These are phyloP conservation scores for Evernia prunastri DNA, from an alignment of 495 filamentous ascomycete genomes.

Conservation along the genomic window DNA sequence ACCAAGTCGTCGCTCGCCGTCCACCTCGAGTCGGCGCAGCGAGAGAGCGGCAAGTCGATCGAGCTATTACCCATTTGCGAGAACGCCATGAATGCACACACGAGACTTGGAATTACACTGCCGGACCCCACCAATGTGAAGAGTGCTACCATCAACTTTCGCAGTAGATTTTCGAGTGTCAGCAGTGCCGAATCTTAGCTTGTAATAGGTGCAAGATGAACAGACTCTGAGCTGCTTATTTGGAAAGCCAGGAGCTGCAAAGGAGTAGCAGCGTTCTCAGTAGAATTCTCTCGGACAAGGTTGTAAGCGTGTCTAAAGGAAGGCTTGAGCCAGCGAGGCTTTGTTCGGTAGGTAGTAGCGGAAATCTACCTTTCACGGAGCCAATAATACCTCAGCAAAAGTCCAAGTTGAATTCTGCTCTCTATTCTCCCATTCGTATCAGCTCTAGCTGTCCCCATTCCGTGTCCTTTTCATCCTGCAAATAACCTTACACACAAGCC, in stretches of 20 bases:
- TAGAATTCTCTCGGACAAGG: too few relatives aligned
- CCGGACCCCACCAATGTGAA: constrained; percentile 28
- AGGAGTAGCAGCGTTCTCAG: too few relatives aligned
- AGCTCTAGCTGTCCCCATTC: too few relatives aligned
- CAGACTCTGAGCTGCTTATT: constrained; percentile 21
- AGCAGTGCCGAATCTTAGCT: constrained; percentile 27
- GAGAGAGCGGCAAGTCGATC: constrained; percentile 11
- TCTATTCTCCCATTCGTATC: too few relatives aligned
- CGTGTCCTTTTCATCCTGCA: too few relatives aligned
- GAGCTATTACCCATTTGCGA: constrained; percentile 21
- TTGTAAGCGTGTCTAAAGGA: too few relatives aligned
- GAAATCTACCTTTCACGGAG: too few relatives aligned
- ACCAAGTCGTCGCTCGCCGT: constrained; percentile 33
- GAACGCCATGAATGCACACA: constrained; percentile 30
- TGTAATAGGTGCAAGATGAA: constrained; percentile 33
- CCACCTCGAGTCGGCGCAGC: constrained; percentile 8
- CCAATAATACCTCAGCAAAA: too few relatives aligned
- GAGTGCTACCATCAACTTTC: constrained; percentile 27
- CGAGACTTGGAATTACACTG: constrained; percentile 23
- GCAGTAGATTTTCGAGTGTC: constrained; percentile 32
- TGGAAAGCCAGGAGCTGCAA: background rate
- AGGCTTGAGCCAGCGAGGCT: too few relatives aligned
- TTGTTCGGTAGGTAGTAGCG: too few relatives aligned
- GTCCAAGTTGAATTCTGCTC: too few relatives aligned
- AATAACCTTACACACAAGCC: too few relatives aligned